These are phyloP conservation scores for Phytophthora foliorum DNA, from an alignment of 352 stramenopile genomes.

Conservation along the genomic window DNA sequence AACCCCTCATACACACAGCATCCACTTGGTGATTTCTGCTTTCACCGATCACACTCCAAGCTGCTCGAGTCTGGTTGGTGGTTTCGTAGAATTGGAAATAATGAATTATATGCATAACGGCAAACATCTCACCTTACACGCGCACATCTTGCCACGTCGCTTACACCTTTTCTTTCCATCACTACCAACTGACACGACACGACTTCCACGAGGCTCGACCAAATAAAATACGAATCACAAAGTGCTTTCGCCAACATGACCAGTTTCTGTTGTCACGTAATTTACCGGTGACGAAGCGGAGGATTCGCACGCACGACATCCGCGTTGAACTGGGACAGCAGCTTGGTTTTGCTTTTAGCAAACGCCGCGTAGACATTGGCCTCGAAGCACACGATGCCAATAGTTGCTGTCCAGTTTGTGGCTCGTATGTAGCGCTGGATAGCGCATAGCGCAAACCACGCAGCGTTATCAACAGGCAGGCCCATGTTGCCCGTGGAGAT, in stretches of 20 bases:
- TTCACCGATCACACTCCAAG: too few relatives aligned
- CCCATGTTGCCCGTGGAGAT: conserved; percentile 77
- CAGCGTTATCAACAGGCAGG: conserved; percentile 43
- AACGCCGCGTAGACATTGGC: conserved; percentile 53
- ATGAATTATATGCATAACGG: conserved; percentile 11
- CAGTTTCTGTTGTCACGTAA: background rate
- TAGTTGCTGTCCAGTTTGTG: conserved; percentile 52
- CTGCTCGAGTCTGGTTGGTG: background rate
- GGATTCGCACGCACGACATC: conserved; percentile 24
- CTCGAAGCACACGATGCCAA: conserved; percentile 69
- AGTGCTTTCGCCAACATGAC: background rate
- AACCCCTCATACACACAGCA: too few relatives aligned
- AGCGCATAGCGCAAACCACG: conserved; percentile 55
- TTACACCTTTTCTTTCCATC: conserved; percentile 18
- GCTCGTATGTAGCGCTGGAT: conserved; percentile 63
- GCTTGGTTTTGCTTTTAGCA: conserved; percentile 31
- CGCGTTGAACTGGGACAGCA: conserved; percentile 35
- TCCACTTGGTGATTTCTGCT: too few relatives aligned
- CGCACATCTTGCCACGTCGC: conserved; percentile 10
- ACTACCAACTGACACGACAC: conserved; percentile 20
- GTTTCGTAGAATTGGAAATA: background rate
- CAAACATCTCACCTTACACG: conserved; percentile 9
- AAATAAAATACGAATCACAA: conserved; percentile 39
- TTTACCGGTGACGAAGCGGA: conserved; percentile 20
- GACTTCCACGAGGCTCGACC: conserved; percentile 19